These are phyloP conservation scores for Prinsepia uniflora DNA, from an alignment of 306 rosid species.

Conservation along the genomic window DNA sequence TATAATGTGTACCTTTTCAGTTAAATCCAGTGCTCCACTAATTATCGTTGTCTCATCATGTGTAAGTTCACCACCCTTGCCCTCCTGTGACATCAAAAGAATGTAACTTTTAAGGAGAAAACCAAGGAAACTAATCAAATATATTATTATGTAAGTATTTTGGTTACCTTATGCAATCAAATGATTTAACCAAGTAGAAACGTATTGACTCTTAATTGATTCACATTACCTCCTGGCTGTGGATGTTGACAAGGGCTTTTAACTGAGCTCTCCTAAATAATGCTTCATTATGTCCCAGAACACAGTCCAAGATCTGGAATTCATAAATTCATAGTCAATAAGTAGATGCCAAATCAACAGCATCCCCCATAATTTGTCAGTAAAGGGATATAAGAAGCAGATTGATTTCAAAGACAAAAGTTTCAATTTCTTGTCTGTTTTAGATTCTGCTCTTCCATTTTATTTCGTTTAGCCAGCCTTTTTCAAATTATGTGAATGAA, in stretches of 20 bases:
- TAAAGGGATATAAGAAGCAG: not conserved
- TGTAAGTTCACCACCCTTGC: constrained; percentile 97
- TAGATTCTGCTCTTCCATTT: not conserved
- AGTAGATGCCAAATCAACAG: not conserved
- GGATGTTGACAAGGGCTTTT: constrained; percentile 92
- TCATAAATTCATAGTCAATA: constrained; percentile 16
- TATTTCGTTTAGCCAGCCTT: not conserved
- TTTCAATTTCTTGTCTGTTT: constrained; percentile 1
- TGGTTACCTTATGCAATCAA: constrained; percentile 4
- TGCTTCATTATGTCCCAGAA: constrained; percentile 88
- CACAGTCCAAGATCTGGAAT: constrained; percentile 69
- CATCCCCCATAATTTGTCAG: not conserved
- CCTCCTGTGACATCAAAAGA: constrained; percentile 55
- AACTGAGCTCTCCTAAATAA: constrained; percentile 89
- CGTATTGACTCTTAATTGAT: constrained; percentile 11
- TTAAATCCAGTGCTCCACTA: constrained; percentile 92
- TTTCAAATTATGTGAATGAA: not conserved
- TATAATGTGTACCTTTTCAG: constrained; percentile 62
- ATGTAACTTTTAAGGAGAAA: not conserved
- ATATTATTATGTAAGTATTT: constrained; percentile 7
- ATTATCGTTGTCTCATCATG: constrained; percentile 94
- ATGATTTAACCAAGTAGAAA: constrained; percentile 9
- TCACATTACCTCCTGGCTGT: constrained; percentile 71
- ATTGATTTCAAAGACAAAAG: not conserved
- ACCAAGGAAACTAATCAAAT: not conserved